These are phyloP conservation scores for Cystofilobasidium capitatum DNA, from an alignment of 768 basidiomycete species.

Conservation along the genomic window DNA sequence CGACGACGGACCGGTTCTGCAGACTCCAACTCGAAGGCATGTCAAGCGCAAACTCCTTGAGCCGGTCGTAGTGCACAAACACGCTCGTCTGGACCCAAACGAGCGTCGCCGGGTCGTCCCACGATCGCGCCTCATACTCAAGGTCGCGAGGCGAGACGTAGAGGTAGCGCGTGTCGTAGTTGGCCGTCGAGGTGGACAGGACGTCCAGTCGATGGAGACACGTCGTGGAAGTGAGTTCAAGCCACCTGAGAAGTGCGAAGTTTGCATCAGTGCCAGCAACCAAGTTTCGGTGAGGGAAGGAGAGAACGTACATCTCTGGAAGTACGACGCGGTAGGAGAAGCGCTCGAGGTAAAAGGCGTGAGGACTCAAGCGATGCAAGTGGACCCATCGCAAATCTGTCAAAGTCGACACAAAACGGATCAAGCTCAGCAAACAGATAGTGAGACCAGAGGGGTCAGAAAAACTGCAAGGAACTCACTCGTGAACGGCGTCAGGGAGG, in stretches of 20 bases:
- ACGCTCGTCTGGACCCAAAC: conserved; percentile 24
- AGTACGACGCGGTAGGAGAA: too few relatives aligned
- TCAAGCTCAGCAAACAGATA: too few relatives aligned
- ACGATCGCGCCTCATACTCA: neutral
- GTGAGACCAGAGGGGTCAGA: too few relatives aligned
- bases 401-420: too few relatives aligned
- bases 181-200: conserved; percentile 8
- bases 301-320: too few relatives aligned
- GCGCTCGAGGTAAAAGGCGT: too few relatives aligned
- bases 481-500: neutral
- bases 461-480: neutral
- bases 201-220: conserved; percentile 15
- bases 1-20: neutral
- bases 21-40: conserved; percentile 18
- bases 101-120: conserved; percentile 1
- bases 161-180: conserved; percentile 8
- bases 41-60: conserved; percentile 8
- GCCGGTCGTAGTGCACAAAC: conserved; percentile 22
- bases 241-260: neutral
- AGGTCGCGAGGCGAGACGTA: neutral
- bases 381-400: too few relatives aligned
- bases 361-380: too few relatives aligned
- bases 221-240: conserved; percentile 14
- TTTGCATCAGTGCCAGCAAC: neutral
- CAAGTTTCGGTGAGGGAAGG: too few relatives aligned